These are phyloP conservation scores for Cladobotryum protrusum DNA, from an alignment of 2,329 filamentous ascomycete genomes.

Conservation along the genomic window DNA sequence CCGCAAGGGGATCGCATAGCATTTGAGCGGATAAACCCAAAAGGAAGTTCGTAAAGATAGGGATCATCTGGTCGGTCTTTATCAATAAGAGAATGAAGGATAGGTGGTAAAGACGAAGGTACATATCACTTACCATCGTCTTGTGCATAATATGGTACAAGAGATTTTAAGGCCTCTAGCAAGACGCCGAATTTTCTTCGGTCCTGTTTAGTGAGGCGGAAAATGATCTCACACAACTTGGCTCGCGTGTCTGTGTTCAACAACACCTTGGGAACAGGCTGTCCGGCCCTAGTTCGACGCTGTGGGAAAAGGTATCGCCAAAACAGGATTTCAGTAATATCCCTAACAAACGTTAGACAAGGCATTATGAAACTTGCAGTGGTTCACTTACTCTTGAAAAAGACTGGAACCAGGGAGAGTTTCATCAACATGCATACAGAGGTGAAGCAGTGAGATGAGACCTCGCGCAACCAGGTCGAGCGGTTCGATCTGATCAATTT, in stretches of 20 bases:
- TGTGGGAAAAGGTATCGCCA: constrained; percentile 61
- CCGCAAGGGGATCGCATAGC: constrained; percentile 70
- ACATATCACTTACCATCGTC: constrained; percentile 31
- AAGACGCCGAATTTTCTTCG: constrained; percentile 42
- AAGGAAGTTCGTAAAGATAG: constrained; percentile 56
- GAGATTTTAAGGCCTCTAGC: constrained; percentile 34
- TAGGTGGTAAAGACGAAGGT: background rate
- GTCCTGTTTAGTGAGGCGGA: constrained; percentile 48
- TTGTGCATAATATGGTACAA: constrained; percentile 33
- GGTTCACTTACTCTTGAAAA: constrained; percentile 22
- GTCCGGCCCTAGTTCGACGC: constrained; percentile 24
- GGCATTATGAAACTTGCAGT: background rate
- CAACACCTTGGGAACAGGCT: constrained; percentile 33
- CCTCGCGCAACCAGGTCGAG: constrained; percentile 26
- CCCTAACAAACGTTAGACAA: constrained; percentile 15
- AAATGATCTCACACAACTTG: constrained; percentile 55
- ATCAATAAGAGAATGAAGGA: background rate
- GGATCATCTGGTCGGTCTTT: constrained; percentile 31
- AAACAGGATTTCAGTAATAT: constrained; percentile 43
- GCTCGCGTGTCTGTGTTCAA: constrained; percentile 51
- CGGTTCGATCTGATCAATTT: constrained; percentile 21
- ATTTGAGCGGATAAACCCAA: constrained; percentile 57
- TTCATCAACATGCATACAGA: constrained; percentile 25
- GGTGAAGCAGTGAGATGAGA: constrained; percentile 23
- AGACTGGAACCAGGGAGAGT: constrained; percentile 17